Evolutionary conservation across 164 flowering plant species (phyloP).

Genomic region (Tinospora cordifolia): DNA sequence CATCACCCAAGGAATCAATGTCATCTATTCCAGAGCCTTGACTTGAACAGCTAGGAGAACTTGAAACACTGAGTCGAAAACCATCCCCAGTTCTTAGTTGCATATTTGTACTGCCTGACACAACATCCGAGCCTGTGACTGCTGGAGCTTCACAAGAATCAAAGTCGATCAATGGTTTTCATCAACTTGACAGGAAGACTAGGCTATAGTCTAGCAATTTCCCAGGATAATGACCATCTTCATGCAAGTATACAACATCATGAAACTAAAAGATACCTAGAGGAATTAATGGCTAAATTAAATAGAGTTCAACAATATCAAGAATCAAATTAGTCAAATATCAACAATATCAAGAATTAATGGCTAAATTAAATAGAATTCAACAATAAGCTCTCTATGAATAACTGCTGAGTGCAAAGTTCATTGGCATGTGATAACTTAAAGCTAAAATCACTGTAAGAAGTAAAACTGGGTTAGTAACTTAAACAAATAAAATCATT

Average conservation of each 20-base stretch:
- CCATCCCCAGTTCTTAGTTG: constrained; percentile 67
- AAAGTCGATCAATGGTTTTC: constrained; percentile 33
- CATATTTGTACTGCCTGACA: constrained; percentile 73
- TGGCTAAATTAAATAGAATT: no score
- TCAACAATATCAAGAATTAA: background rate
- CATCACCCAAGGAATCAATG: constrained; percentile 20
- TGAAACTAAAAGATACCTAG: constrained; percentile 12
- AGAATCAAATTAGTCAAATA: background rate
- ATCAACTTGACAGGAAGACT: constrained; percentile 27
- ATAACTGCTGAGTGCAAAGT: background rate
- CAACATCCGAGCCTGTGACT: constrained; percentile 68
- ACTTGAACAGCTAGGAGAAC: constrained; percentile 29
- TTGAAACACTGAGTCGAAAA: constrained; percentile 52
- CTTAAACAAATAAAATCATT: no score
- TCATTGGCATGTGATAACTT: no score
- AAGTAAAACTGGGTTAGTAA: no score
- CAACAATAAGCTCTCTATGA: background rate
- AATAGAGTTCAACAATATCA: background rate
- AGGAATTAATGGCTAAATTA: background rate
- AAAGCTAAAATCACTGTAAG: no score
- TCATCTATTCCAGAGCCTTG: constrained; percentile 24
- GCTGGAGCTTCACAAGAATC: constrained; percentile 28
- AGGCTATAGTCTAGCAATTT: constrained; percentile 42
- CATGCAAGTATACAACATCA: constrained; percentile 33
- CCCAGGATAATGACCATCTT: constrained; percentile 30